Evolutionary conservation across 192 early-diverging fungal species (phyloP), one percentile per base, ranked within the genome.

Genomic region (Podila epicladia): DNA sequence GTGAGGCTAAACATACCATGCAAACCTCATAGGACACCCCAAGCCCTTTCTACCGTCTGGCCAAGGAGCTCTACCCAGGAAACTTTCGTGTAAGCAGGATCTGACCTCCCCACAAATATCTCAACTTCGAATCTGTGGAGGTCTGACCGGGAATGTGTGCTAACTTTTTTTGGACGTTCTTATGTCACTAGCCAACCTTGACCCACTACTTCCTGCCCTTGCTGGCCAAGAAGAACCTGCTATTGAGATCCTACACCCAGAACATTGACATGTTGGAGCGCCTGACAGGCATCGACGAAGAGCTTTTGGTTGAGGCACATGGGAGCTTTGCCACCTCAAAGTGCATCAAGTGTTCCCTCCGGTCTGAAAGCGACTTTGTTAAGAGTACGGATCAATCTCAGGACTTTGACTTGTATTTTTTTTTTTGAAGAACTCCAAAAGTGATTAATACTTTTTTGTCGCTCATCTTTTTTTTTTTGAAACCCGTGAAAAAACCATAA

Each of bases 251-350:
- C 64, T 98, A 95, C 80, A 98, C 97, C 26, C 98, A 99, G 80
- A 99, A 99, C 75, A 97, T 99, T 67, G 98, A 99, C 85, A 95
- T 92, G 12, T 82, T 99, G 19, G 98, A 99, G 83, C 90, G 95
- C 12, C 70, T 93, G 1, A 92, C 97, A 11, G 96, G 96, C 9
- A 72, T 98, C 9, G 82, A 84, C 19, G 83, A 86, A 22, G 86
- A 92, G 8, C 79, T 85, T 22, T 69, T 99, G 12, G 93, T 99
- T 6, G 96, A 98, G 69, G 97, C 98, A 0, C 98, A 99, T 86
- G 98, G 98, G 9, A 94, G 94, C 24, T 99, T 98, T 83, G 91
- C 93, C 15, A 83, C 85, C 3, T 92, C 96, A 15, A 89, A 88
- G 28, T 99, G 97, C 78, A 87, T 95, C 13, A 55, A 74, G 58